Conservation (phyloP, 2,329 filamentous ascomycete species). For the Pseudogymnoascus destructans region DNA sequence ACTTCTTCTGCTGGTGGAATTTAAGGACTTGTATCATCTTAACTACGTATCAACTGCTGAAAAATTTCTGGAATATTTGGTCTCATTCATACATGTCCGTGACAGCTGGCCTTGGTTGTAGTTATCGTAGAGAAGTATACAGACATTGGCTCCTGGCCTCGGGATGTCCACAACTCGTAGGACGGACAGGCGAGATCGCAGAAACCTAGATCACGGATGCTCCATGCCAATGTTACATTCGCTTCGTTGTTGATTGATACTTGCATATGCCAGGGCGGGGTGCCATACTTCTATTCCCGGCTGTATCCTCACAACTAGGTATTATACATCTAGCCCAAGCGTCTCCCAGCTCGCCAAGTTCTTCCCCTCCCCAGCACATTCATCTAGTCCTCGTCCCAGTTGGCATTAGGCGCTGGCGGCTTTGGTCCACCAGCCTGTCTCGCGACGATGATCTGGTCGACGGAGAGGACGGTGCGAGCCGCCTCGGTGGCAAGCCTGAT, state of each 20-base stretch:
- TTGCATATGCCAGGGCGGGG: not conserved
- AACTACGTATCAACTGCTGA: not conserved
- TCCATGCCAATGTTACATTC: not conserved
- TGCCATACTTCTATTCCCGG: conserved; percentile 8
- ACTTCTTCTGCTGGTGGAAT: not conserved
- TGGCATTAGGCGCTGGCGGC: conserved; percentile 82
- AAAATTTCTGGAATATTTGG: not conserved
- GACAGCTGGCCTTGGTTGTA: not conserved
- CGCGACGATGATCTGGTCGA: conserved; percentile 98
- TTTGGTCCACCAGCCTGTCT: conserved; percentile 95
- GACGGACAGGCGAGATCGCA: not conserved
- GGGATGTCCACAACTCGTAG: not conserved
- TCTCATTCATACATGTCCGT: not conserved
- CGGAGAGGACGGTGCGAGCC: conserved; percentile 82
- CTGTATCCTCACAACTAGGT: conserved; percentile 12
- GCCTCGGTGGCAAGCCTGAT: conserved; percentile 95
- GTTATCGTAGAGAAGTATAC: not conserved
- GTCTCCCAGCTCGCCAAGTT: conserved; percentile 15
- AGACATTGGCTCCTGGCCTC: not conserved
- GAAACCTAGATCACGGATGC: not conserved
- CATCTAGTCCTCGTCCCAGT: conserved; percentile 29
- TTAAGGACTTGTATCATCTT: not conserved
- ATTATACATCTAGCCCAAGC: conserved; percentile 22
- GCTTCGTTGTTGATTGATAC: not conserved
- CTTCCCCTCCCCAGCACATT: not conserved